Base-by-base conservation (phyloP, 73 alveolate species). In the Urostyla sp. region DNA sequence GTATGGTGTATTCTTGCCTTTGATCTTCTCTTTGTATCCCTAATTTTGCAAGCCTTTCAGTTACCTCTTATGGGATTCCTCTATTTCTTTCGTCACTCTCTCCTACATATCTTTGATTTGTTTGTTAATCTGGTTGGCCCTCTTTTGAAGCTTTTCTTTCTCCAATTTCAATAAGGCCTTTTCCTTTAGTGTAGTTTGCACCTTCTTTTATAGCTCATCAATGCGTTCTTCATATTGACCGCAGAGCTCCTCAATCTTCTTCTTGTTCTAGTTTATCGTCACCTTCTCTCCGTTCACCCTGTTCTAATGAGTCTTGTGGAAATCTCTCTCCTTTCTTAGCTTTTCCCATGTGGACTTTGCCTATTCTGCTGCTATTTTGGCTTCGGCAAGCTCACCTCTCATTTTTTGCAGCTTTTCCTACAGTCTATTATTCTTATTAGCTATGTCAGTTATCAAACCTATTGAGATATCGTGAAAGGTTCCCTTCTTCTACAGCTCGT, bases 371-470 rank as follows among this genome's bases (percentile, higher is more conserved):
- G 92, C 92, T 32, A 85, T 69, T 54, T 92, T 87, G 43, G 98
- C 97, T 82, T 94, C 92, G 51, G 95, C 96, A 32, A 94, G 90
- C 63, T 96, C 98, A 10, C 91, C 90, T 75, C 94, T 90, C 95
- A 97, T 84, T 61, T 87, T 80, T 45, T 82, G 94, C 32, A 94
- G 90, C 89, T 94, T 95, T 69, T 97, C 99, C 56, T 92, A 93
- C 57, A 98, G 93, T 52, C 93, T 90, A 38, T 96, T 98, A 81
- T 98, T 97, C 85, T 95, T 95, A 10, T 95, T 90, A 84, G 94
- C 96, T 34, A 97, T 96, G 90, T 98, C 99, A 30, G 99, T 98
- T 34, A 98, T 99, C 1, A 95, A 93, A 16, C 99, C 98, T 67
- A 97, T 90, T 53, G 91, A 92, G 60, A 74, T 92, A 56, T 95